Conservation (phyloP, 1,284 basidiomycete species). For the Neolentinus lepideus region DNA sequence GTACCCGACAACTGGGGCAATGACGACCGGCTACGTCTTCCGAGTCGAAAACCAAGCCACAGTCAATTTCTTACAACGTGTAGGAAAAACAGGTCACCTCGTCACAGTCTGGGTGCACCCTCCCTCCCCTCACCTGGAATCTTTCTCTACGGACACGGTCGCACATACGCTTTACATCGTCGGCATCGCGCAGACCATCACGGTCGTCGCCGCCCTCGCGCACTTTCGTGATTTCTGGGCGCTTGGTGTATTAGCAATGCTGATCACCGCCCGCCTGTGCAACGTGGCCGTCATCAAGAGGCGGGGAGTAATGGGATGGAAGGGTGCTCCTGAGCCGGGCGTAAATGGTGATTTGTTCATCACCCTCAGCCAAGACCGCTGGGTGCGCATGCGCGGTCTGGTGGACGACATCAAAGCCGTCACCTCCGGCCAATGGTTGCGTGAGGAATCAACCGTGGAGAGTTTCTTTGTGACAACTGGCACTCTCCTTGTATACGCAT, state of each 20-base stretch:
- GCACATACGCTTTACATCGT: slow-evolving; percentile 1
- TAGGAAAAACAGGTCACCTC: slow-evolving; percentile 7
- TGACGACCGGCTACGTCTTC: slow-evolving; percentile 10
- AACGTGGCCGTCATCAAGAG: slow-evolving; percentile 6
- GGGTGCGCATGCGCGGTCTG: slow-evolving; percentile 7
- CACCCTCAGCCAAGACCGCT: slow-evolving; percentile 11
- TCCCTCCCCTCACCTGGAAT: neutral
- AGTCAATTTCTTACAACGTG: slow-evolving; percentile 7
- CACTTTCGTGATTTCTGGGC: slow-evolving; percentile 5
- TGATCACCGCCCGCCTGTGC: slow-evolving; percentile 3
- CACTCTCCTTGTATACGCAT: slow-evolving; percentile 4
- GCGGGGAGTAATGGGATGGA: slow-evolving; percentile 2
- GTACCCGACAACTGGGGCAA: slow-evolving; percentile 7
- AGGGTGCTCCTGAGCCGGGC: slow-evolving; percentile 3
- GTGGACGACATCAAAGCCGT: slow-evolving; percentile 8
- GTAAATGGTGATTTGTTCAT: slow-evolving; percentile 8
- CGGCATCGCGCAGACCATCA: neutral
- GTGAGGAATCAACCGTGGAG: slow-evolving; percentile 1
- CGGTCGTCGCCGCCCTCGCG: neutral
- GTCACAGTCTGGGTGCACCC: slow-evolving; percentile 4
- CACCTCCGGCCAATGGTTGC: slow-evolving; percentile 7
- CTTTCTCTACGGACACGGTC: neutral
- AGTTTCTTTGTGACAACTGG: neutral
- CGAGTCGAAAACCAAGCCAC: slow-evolving; percentile 11
- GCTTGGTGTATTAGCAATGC: slow-evolving; percentile 4